A percentile compares a stretch with the other conserved stretches of the same genome.
phyloP scores from a whole-genome alignment of 768 basidiomycete genomes.

The Kwoniella dendrophila region DNA sequence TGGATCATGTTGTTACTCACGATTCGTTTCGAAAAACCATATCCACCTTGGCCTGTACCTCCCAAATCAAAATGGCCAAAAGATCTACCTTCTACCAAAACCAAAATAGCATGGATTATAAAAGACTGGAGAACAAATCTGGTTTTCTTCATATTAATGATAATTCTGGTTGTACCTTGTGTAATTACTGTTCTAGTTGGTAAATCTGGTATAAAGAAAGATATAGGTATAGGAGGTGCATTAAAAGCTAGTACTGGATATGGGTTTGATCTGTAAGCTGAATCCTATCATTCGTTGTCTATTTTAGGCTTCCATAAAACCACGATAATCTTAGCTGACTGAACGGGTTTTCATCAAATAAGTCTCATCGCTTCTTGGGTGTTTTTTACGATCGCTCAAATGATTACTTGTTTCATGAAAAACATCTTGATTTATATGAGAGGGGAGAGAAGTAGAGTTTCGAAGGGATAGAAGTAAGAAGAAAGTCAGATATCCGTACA shows the following conservation, averaged over 20 bases:
- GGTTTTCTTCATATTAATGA: background rate
- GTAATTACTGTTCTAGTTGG: slow-evolving; percentile 9
- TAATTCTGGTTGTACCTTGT: slow-evolving; percentile 8
- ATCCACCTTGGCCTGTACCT: slow-evolving; percentile 17
- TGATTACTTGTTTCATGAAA: slow-evolving; percentile 9
- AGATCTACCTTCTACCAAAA: background rate
- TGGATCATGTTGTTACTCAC: slow-evolving; percentile 3
- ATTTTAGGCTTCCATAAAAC: too few relatives aligned
- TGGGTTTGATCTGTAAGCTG: slow-evolving; percentile 16
- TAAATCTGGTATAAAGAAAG: slow-evolving; percentile 1
- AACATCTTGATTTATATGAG: slow-evolving; percentile 1
- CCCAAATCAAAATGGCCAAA: slow-evolving; percentile 1
- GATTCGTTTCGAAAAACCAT: slow-evolving; percentile 12
- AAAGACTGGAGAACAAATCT: slow-evolving; percentile 11
- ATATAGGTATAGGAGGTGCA: background rate
- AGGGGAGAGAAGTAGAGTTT: background rate
- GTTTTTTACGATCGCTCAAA: slow-evolving; percentile 2
- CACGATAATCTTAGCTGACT: too few relatives aligned
- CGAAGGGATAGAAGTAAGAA: too few relatives aligned
- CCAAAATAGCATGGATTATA: slow-evolving; percentile 11
- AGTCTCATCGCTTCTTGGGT: slow-evolving; percentile 11
- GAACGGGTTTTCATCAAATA: too few relatives aligned
- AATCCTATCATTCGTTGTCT: too few relatives aligned
- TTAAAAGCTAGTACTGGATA: slow-evolving; percentile 10
- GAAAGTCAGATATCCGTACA: too few relatives aligned